A percentile compares a stretch with the other conserved stretches of the same genome.
These are phyloP conservation scores for Centrapalus pauciflorus DNA, from an alignment of 129 eudicot species.

Conservation along the genomic window DNA sequence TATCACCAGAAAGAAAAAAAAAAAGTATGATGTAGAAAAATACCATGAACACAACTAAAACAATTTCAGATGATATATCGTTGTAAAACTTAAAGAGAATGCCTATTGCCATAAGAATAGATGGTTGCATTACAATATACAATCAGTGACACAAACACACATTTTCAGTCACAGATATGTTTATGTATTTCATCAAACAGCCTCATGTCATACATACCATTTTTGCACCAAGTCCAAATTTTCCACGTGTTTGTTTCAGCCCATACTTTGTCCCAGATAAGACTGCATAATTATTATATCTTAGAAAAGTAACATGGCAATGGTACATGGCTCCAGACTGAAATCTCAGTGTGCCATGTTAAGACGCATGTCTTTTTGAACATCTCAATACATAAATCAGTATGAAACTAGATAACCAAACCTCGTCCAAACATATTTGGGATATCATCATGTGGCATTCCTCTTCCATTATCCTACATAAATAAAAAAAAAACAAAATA, in stretches of 20 bases:
- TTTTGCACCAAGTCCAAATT: slow-evolving; percentile 98
- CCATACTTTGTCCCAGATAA: slow-evolving; percentile 98
- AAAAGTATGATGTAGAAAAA: neutral
- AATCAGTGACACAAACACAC: neutral
- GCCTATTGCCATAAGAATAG: neutral
- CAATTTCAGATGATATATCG: slow-evolving; percentile 5
- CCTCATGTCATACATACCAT: slow-evolving; percentile 54
- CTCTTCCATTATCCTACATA: slow-evolving; percentile 95
- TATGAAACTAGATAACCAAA: slow-evolving; percentile 15
- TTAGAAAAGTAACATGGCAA: slow-evolving; percentile 10
- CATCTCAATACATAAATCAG: neutral
- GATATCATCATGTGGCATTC: slow-evolving; percentile 98
- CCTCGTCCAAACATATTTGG: slow-evolving; percentile 99
- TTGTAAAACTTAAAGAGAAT: slow-evolving; percentile 12
- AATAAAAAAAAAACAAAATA: neutral
- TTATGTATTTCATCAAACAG: neutral
- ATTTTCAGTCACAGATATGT: neutral
- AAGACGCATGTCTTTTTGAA: slow-evolving; percentile 5
- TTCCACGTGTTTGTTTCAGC: slow-evolving; percentile 96
- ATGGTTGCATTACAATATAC: slow-evolving; percentile 5
- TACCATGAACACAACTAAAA: neutral
- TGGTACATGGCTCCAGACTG: neutral
- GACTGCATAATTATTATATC: slow-evolving; percentile 45
- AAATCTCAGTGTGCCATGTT: slow-evolving; percentile 12
- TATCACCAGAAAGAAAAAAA: neutral